Percentiles rank a stretch among this genome's conserved stretches.
Conservation (phyloP, 2,329 filamentous ascomycete genomes). For the Penicillium sp. region DNA sequence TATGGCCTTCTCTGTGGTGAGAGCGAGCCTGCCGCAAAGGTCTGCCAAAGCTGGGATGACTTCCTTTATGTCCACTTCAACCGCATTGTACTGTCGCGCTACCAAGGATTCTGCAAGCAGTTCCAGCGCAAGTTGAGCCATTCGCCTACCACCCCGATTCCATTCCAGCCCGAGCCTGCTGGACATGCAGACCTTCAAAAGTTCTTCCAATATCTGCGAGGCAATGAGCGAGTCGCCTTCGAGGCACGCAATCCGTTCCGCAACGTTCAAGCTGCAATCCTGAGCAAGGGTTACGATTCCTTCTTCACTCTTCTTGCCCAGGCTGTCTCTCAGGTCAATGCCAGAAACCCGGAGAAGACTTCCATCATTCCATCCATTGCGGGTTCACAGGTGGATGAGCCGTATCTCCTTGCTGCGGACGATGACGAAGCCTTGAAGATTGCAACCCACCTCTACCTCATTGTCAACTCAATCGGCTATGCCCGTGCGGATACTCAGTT, state of each 20-base stretch:
- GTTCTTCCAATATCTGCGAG: conserved; percentile 35
- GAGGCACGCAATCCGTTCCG: conserved; percentile 44
- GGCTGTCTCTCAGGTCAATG: conserved; percentile 36
- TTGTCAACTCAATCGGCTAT: conserved; percentile 58
- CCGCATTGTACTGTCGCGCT: conserved; percentile 71
- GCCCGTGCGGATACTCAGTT: conserved; percentile 48
- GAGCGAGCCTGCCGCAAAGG: conserved; percentile 66
- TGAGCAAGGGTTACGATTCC: conserved; percentile 39
- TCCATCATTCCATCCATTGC: conserved; percentile 37
- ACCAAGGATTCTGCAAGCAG: conserved; percentile 60
- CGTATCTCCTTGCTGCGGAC: conserved; percentile 35
- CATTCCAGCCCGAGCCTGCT: conserved; percentile 54
- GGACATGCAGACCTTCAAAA: conserved; percentile 36
- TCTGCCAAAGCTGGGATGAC: conserved; percentile 79
- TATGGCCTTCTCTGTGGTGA: conserved; percentile 89
- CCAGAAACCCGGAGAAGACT: conserved; percentile 23
- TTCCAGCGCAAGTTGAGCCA: conserved; percentile 47
- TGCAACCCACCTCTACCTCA: conserved; percentile 60
- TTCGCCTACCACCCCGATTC: conserved; percentile 50
- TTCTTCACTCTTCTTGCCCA: conserved; percentile 41
- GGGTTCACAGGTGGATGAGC: conserved; percentile 52
- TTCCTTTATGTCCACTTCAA: conserved; percentile 84
- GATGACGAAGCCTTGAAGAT: conserved; percentile 61
- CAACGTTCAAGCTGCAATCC: conserved; percentile 42
- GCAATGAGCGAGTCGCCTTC: conserved; percentile 33